These are phyloP conservation scores for Boletus tomentosulus DNA, from an alignment of 768 basidiomycete genomes.

Conservation along the genomic window DNA sequence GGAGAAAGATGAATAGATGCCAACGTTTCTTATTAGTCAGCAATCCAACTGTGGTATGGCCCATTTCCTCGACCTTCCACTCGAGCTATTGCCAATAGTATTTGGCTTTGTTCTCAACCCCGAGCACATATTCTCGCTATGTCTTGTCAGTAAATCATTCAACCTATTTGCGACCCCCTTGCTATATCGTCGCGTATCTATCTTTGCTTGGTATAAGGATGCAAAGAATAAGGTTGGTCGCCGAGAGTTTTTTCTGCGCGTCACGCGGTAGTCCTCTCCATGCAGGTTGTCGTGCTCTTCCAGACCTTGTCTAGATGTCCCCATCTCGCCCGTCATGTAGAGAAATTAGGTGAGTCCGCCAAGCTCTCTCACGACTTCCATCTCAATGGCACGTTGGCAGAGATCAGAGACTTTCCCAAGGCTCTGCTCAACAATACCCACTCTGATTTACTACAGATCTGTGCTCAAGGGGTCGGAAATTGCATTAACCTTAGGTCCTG, in stretches of 20 bases:
- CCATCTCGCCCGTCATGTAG: conserved; percentile 56
- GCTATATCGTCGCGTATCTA: conserved; percentile 56
- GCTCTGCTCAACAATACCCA: conserved; percentile 30
- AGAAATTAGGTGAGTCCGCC: conserved; percentile 47
- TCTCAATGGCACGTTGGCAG: conserved; percentile 32
- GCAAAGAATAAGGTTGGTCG: conserved; percentile 52
- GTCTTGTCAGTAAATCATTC: conserved; percentile 58
- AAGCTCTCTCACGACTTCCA: neutral
- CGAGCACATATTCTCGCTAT: conserved; percentile 46
- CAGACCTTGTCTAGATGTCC: conserved; percentile 51
- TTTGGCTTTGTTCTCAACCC: conserved; percentile 48
- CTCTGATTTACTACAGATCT: conserved; percentile 36
- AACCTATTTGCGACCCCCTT: conserved; percentile 43
- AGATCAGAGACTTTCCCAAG: conserved; percentile 73
- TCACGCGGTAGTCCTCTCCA: neutral
- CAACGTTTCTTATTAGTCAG: conserved; percentile 21
- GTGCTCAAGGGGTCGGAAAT: conserved; percentile 52
- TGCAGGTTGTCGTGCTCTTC: conserved; percentile 60
- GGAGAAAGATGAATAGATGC: conserved; percentile 4
- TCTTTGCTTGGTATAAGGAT: conserved; percentile 70
- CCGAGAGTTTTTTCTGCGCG: neutral
- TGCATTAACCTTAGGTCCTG: conserved; percentile 59
- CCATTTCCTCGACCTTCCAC: conserved; percentile 54
- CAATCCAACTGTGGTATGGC: conserved; percentile 29
- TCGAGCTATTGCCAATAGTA: conserved; percentile 60